A percentile compares a stretch with the other conserved stretches of the same genome.
These are phyloP conservation scores for Cryptosporidium baileyi DNA, from an alignment of 169 alveolate genomes.

Conservation along the genomic window DNA sequence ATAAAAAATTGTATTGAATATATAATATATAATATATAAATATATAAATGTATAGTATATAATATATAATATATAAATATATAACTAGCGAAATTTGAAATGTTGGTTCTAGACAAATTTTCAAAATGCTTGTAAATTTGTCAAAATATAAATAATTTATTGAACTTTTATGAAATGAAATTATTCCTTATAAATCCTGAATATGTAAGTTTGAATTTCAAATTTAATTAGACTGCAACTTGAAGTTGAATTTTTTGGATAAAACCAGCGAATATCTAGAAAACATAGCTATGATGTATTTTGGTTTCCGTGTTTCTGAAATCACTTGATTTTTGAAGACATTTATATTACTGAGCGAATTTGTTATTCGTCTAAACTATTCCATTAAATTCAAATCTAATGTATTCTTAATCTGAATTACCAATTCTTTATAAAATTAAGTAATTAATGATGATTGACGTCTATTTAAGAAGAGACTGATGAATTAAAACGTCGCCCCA, in stretches of 20 bases:
- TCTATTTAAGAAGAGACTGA: neutral
- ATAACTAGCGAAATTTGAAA: no score
- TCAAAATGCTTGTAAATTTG: no score
- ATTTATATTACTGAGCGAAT: constrained; percentile 8
- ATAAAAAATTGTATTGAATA: no score
- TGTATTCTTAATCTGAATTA: neutral
- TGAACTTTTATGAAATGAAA: no score
- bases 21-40: no score
- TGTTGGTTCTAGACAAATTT: no score
- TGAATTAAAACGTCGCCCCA: constrained; percentile 67
- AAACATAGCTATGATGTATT: constrained; percentile 36
- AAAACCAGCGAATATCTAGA: neutral
- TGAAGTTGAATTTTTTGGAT: neutral
- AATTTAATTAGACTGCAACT: no score
- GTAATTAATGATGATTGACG: constrained; percentile 51
- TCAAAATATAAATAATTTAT: no score
- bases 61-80: no score
- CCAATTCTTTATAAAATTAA: neutral
- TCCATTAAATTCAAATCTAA: neutral
- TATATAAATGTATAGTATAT: no score
- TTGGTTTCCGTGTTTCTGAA: constrained; percentile 72
- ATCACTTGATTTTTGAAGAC: constrained; percentile 45
- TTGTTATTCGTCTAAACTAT: neutral
- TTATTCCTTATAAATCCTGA: no score
- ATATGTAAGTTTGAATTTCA: no score